Evolutionary conservation across 306 rosid species (phyloP).

Genomic region (Calophaca sinica): DNA sequence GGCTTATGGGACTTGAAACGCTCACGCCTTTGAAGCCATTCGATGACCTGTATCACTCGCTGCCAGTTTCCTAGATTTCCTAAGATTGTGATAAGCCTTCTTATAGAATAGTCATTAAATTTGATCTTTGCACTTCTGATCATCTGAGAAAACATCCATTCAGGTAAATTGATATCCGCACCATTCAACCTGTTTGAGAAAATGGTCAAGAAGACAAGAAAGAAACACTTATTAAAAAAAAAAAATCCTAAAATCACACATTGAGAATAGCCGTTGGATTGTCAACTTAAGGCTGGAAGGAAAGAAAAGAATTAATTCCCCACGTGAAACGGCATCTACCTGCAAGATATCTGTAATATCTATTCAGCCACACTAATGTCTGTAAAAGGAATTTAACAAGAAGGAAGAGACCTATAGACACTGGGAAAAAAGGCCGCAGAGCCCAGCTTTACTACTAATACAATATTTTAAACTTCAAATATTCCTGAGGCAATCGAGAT

Average conservation of each 20-base stretch:
- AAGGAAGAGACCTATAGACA: conserved; percentile 18
- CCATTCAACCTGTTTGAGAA: conserved; percentile 85
- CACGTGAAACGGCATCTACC: conserved; percentile 31
- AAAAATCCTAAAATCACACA: conserved; percentile 12
- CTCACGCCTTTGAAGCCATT: conserved; percentile 95
- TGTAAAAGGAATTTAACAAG: neutral
- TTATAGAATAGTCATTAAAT: conserved; percentile 83
- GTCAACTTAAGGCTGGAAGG: conserved; percentile 30
- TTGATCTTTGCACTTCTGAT: conserved; percentile 88
- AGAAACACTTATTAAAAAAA: conserved; percentile 38
- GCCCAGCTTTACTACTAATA: conserved; percentile 4
- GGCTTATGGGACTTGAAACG: conserved; percentile 80
- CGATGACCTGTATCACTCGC: conserved; percentile 87
- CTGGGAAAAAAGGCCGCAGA: neutral
- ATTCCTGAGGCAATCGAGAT: conserved; percentile 1
- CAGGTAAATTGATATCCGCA: conserved; percentile 83
- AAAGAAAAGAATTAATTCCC: conserved; percentile 22
- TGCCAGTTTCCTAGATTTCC: conserved; percentile 92
- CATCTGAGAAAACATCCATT: conserved; percentile 91
- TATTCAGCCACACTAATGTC: conserved; percentile 33
- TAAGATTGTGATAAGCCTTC: conserved; percentile 79
- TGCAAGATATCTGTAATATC: conserved; percentile 24
- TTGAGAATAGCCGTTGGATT: conserved; percentile 31
- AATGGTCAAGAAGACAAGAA: conserved; percentile 36
- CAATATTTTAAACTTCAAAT: neutral